Evolutionary conservation across 1,284 basidiomycete species (phyloP).

Genomic region (Tetrapyrgos nigripes): DNA sequence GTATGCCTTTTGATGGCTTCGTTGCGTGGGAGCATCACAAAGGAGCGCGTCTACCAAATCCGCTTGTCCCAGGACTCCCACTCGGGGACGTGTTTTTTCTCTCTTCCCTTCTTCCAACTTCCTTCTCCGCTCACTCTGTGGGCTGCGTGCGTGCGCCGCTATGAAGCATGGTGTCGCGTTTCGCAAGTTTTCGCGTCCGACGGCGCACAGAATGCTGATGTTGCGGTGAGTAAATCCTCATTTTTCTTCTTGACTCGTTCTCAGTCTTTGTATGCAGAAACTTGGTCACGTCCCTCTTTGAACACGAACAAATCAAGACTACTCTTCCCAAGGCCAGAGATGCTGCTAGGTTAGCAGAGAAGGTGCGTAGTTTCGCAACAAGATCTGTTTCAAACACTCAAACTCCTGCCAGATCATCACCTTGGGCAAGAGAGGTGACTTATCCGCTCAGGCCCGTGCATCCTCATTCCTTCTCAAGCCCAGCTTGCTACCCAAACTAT

Average conservation of each 20-base stretch:
- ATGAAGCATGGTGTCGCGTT: conserved; percentile 95
- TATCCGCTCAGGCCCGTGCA: conserved; percentile 69
- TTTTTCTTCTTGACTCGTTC: conserved; percentile 10
- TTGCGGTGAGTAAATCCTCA: conserved; percentile 63
- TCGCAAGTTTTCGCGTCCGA: conserved; percentile 87
- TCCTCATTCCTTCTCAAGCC: conserved; percentile 80
- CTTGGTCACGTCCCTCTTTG: conserved; percentile 92
- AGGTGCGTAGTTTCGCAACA: conserved; percentile 54
- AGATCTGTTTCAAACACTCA: background rate
- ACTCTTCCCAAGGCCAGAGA: conserved; percentile 97
- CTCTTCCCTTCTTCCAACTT: background rate
- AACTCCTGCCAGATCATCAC: conserved; percentile 77
- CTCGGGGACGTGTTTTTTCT: no score
- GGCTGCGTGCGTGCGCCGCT: no score
- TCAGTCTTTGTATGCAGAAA: conserved; percentile 61
- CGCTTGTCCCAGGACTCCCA: no score
- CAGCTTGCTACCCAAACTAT: conserved; percentile 79
- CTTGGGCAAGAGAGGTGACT: conserved; percentile 82
- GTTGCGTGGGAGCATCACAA: background rate
- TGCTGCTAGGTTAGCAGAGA: conserved; percentile 90
- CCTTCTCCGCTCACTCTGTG: background rate
- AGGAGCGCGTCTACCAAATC: no score
- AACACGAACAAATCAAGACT: conserved; percentile 97
- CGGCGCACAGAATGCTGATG: conserved; percentile 88
- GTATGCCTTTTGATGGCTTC: no score